Conservation (phyloP, 805 yeast species). For the Priceomyces fermenticarens region DNA sequence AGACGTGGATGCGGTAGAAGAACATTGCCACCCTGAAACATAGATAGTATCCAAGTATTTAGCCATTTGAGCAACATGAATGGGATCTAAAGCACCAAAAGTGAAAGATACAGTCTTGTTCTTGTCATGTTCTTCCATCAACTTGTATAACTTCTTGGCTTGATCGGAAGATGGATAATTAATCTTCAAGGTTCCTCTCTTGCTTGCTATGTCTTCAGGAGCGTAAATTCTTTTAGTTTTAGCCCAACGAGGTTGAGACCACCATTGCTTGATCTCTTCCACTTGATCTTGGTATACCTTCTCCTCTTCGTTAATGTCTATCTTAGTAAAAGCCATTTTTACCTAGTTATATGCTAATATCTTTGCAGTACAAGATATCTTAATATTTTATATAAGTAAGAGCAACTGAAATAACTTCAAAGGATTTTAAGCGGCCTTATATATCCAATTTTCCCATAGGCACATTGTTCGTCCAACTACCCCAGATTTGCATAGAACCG, state of each 20-base stretch:
- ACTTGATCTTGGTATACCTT: slow-evolving; percentile 64
- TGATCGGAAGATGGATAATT: slow-evolving; percentile 74
- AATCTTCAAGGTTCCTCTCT: slow-evolving; percentile 76
- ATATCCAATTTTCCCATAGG: slow-evolving; percentile 1
- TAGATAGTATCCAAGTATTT: slow-evolving; percentile 89
- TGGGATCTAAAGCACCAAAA: slow-evolving; percentile 94
- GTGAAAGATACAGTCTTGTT: slow-evolving; percentile 79
- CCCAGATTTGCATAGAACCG: slow-evolving; percentile 4
- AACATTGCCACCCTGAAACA: slow-evolving; percentile 98
- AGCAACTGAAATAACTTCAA: neutral
- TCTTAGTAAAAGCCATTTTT: slow-evolving; percentile 51
- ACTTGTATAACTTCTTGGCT: slow-evolving; percentile 75
- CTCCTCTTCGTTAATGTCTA: slow-evolving; percentile 63
- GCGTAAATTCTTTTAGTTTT: slow-evolving; percentile 84
- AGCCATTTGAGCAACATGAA: slow-evolving; percentile 96
- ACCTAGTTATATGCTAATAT: slow-evolving; percentile 2
- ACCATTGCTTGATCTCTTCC: slow-evolving; percentile 78
- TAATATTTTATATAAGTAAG: too few relatives aligned
- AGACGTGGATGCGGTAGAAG: slow-evolving; percentile 95
- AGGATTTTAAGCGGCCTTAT: neutral
- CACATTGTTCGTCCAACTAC: neutral
- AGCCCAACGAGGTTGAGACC: slow-evolving; percentile 91
- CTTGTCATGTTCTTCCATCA: slow-evolving; percentile 68
- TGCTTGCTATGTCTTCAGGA: slow-evolving; percentile 83
- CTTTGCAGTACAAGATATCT: neutral